Evolutionary conservation across 2,329 filamentous ascomycete species (phyloP).

Genomic region (Cryphonectria radicalis): DNA sequence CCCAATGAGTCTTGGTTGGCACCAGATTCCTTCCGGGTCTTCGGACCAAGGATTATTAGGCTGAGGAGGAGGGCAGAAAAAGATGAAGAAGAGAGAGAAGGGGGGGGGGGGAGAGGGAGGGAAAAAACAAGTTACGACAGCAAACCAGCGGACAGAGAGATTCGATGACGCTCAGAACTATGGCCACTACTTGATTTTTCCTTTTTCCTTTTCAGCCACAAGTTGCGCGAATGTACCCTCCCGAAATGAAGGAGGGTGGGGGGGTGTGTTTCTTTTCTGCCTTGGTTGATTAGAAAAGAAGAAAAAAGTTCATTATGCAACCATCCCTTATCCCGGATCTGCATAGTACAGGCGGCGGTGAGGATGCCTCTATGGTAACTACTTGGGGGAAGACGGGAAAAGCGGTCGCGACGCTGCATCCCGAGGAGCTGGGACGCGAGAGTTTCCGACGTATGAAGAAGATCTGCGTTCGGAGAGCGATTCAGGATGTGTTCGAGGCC

Average conservation of each 20-base stretch:
- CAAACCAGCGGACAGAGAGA: neutral
- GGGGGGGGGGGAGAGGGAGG: neutral
- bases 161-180: neutral
- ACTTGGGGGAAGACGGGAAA: conserved; percentile 22
- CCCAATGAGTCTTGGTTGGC: neutral
- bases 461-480: conserved; percentile 26
- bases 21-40: neutral
- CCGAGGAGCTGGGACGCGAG: conserved; percentile 17
- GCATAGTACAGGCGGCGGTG: neutral
- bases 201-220: neutral
- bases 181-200: neutral
- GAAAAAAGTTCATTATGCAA: neutral
- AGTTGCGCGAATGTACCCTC: neutral
- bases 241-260: neutral
- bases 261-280: neutral
- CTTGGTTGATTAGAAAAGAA: neutral
- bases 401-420: conserved; percentile 8
- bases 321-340: neutral
- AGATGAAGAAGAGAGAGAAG: neutral
- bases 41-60: conserved; percentile 15
- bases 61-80: neutral
- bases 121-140: neutral
- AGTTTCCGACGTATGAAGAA: neutral
- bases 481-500: conserved; percentile 20
- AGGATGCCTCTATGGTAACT: conserved; percentile 11